Conservation (phyloP, 2,329 filamentous ascomycete genomes). For the Xylaria arbuscula region DNA sequence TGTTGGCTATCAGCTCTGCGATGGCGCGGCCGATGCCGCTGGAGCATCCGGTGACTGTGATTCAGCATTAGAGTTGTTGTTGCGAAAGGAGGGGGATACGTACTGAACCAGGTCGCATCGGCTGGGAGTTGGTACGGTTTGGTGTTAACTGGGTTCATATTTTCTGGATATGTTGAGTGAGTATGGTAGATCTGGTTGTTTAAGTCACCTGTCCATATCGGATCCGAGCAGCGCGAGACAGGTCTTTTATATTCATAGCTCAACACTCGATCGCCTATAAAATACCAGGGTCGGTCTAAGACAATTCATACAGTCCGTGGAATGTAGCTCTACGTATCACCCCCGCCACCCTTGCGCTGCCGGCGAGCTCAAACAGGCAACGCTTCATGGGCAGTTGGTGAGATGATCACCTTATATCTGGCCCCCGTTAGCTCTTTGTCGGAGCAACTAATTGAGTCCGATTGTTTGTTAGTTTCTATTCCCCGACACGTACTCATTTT, state of each 20-base stretch:
- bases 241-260: neutral
- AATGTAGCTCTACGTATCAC: neutral
- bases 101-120: slow-evolving; percentile 36
- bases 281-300: neutral
- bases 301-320: neutral
- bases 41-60: slow-evolving; percentile 37
- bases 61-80: slow-evolving; percentile 9
- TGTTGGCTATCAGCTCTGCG: slow-evolving; percentile 31
- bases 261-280: neutral
- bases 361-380: slow-evolving; percentile 31
- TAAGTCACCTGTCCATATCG: neutral
- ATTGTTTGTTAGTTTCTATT: neutral
- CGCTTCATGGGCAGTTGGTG: neutral
- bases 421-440: neutral
- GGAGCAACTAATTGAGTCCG: too few relatives aligned
- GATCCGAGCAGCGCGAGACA: neutral
- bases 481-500: neutral
- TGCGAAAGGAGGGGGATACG: neutral
- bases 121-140: slow-evolving; percentile 35
- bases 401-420: neutral
- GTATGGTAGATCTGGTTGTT: neutral
- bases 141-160: slow-evolving; percentile 37
- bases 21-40: slow-evolving; percentile 36
- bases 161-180: neutral
- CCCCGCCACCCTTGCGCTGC: neutral